Base-by-base conservation (phyloP, 306 rosid genomes). In the Corylus americana region DNA sequence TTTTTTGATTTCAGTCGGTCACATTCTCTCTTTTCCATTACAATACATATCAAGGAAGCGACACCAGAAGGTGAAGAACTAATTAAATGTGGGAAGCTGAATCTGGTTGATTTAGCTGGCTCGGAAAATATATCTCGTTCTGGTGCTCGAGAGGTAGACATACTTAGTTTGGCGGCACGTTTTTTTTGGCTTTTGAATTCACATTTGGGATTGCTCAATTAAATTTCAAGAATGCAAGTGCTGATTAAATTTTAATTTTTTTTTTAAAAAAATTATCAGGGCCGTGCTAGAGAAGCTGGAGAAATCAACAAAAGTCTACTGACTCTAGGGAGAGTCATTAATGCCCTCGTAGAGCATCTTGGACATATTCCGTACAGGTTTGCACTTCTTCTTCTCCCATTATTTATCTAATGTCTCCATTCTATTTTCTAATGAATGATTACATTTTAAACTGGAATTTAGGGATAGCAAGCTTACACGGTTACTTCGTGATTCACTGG, bases 401-500 rank as follows among this genome's bases (percentile, higher is more conserved):
- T 73, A 18, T 8, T 14, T 20, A 75, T 59, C 29, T 39, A 49
- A 25, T 70, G 31, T 22, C 31, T 44, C 27, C 31, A 7, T 54
- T 37, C 37, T 17, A 11, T 13, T 69, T 49, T 42, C 71, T 57
- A 55, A 22, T 10, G 10, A 18, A 66, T 74, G 61, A 77, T 79
- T 44, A 81, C 74, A 47, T 14, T 45, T 44, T 59, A 20, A 62
- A 71, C 49, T 74, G 79, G 72, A 73, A 81, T 80, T 57, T 77
- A 96, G 99, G 93, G 99, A 96, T 87, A 96, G 99, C 88, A 96
- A 96, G 85, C 88, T 96, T 71, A 96, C 99, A 1, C 89, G 99
- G 70, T 88, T 96, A 87, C 94, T 96, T 63, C 98, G 99, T 31
- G 99, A 96, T 83, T 96, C 99, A 45, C 98, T 96, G 80, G 99